phyloP scores from a whole-genome alignment of 805 yeast genomes.

The Metschnikowia dekortorum region DNA sequence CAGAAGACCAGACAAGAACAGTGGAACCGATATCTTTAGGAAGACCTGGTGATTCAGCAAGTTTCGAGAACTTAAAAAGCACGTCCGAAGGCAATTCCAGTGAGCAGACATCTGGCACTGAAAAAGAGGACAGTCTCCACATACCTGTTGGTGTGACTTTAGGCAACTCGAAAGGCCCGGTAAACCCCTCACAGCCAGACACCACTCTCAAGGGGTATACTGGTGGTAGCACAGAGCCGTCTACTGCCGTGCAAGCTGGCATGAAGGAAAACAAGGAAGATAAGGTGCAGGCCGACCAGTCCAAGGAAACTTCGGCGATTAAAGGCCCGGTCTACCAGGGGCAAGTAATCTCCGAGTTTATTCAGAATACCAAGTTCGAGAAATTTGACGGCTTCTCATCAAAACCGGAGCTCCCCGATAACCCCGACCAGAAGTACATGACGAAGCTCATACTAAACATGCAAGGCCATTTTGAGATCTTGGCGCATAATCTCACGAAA shows the following conservation, averaged over 20 bases:
- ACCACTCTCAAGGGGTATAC: too few species aligned
- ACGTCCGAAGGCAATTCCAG: not conserved
- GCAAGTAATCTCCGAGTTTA: slow-evolving; percentile 4
- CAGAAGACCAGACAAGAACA: not conserved
- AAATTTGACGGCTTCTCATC: slow-evolving; percentile 18
- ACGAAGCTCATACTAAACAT: slow-evolving; percentile 22
- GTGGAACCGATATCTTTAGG: not conserved
- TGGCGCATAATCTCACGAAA: slow-evolving; percentile 18
- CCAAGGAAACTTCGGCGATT: not conserved
- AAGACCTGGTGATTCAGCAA: not conserved
- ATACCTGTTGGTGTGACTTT: not conserved
- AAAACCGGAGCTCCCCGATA: slow-evolving; percentile 1
- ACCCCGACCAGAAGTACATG: slow-evolving; percentile 16
- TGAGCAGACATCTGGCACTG: not conserved
- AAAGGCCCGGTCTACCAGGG: slow-evolving; percentile 1
- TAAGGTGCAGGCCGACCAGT: not conserved
- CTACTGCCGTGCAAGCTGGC: not conserved
- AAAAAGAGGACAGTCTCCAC: too few species aligned
- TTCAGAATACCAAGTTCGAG: slow-evolving; percentile 4
- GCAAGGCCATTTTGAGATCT: slow-evolving; percentile 22
- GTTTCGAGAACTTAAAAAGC: too few species aligned
- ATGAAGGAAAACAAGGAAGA: not conserved
- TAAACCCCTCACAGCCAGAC: too few species aligned
- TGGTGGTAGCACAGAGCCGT: too few species aligned
- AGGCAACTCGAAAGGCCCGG: not conserved